Evolutionary conservation across 2,329 filamentous ascomycete species (phyloP).

Genomic region (Alternaria conjuncta): DNA sequence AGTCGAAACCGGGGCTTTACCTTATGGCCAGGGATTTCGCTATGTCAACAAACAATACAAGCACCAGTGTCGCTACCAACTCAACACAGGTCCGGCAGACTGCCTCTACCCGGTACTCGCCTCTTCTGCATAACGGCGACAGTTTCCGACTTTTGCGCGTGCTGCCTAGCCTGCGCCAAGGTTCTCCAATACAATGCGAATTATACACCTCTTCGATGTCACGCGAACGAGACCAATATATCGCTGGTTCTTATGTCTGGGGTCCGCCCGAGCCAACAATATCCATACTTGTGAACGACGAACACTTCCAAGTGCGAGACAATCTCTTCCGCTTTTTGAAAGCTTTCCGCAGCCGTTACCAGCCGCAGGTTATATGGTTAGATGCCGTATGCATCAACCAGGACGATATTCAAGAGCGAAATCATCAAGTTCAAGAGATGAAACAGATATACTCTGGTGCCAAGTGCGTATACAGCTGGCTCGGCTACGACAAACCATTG

Average conservation of each 20-base stretch:
- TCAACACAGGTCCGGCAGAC: too few relatives aligned
- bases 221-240: neutral
- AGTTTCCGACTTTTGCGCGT: neutral
- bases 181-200: neutral
- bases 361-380: neutral
- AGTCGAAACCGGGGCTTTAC: neutral
- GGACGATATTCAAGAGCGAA: neutral
- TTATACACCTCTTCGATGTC: neutral
- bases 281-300: neutral
- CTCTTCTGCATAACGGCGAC: neutral
- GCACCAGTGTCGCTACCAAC: neutral
- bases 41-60: neutral
- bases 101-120: neutral
- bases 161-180: neutral
- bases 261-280: neutral
- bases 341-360: neutral
- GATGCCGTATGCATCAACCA: neutral
- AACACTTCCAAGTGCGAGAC: neutral
- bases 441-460: neutral
- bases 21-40: neutral
- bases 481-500: neutral
- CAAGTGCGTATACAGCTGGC: neutral
- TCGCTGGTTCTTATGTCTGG: neutral
- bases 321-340: neutral
- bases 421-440: neutral